Evolutionary conservation across 441 rosid genomes (phyloP).

Genomic region (Jatropha multifida): DNA sequence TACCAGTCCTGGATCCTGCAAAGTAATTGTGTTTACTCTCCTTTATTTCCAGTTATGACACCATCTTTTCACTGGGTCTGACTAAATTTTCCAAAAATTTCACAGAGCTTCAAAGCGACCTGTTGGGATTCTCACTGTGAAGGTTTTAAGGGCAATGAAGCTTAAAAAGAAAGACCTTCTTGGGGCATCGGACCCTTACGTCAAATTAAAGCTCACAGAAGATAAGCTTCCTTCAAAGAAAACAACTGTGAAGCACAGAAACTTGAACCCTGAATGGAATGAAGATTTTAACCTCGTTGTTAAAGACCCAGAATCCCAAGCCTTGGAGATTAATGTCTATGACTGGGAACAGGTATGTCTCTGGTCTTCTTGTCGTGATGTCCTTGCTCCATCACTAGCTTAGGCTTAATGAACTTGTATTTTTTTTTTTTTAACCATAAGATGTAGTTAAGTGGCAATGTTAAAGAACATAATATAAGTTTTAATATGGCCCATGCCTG

Average conservation of each 20-base stretch:
- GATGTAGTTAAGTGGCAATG: background rate
- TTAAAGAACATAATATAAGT: background rate
- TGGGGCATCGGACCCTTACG: slow-evolving; percentile 95
- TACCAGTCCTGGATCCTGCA: slow-evolving; percentile 75
- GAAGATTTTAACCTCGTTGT: slow-evolving; percentile 75
- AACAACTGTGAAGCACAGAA: slow-evolving; percentile 82
- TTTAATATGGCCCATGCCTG: background rate
- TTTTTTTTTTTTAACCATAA: background rate
- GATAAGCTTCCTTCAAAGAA: slow-evolving; percentile 80
- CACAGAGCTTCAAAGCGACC: slow-evolving; percentile 85
- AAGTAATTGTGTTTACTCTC: slow-evolving; percentile 45
- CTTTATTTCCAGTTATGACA: slow-evolving; percentile 5
- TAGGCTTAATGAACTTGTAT: background rate
- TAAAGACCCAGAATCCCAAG: slow-evolving; percentile 81
- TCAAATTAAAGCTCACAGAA: slow-evolving; percentile 83
- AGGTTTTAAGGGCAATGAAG: slow-evolving; percentile 69
- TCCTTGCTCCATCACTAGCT: background rate
- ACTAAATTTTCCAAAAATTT: slow-evolving; percentile 23
- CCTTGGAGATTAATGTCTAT: slow-evolving; percentile 59
- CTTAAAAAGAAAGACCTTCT: slow-evolving; percentile 87
- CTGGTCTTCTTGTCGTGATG: background rate
- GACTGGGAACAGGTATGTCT: slow-evolving; percentile 92
- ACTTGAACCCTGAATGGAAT: slow-evolving; percentile 98
- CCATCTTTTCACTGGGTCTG: slow-evolving; percentile 1
- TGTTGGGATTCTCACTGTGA: slow-evolving; percentile 84